phyloP scores from a whole-genome alignment of 2,329 filamentous ascomycete species.

The Alternaria angustiovoidea region DNA sequence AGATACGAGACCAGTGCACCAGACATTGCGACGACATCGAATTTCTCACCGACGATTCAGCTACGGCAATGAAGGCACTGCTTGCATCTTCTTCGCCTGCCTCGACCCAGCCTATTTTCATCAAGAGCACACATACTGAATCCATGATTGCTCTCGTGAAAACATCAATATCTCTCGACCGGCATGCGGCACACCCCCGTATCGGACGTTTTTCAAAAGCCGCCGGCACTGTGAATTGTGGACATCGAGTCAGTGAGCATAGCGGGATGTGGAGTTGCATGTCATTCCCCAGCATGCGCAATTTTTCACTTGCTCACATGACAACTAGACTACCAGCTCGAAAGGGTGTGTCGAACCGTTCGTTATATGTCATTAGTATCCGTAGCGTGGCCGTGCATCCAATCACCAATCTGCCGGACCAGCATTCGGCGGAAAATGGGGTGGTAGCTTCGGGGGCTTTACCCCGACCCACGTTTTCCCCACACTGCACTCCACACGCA shows the following conservation, averaged over 20 bases:
- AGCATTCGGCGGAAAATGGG: slow-evolving; percentile 6
- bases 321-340: background rate
- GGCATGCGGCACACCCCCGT: background rate
- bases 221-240: no score
- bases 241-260: background rate
- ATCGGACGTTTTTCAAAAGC: background rate
- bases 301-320: slow-evolving; percentile 13
- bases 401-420: slow-evolving; percentile 19
- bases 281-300: background rate
- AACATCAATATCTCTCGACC: background rate
- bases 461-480: slow-evolving; percentile 9
- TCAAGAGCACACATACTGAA: slow-evolving; percentile 16
- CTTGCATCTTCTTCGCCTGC: background rate
- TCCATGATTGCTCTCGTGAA: slow-evolving; percentile 7
- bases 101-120: background rate
- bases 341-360: slow-evolving; percentile 2
- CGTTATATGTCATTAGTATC: background rate
- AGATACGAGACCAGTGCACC: slow-evolving; percentile 47
- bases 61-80: slow-evolving; percentile 23
- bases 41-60: slow-evolving; percentile 50
- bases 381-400: slow-evolving; percentile 4
- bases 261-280: slow-evolving; percentile 15
- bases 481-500: slow-evolving; percentile 25
- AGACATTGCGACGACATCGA: slow-evolving; percentile 54
- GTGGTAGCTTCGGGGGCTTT: slow-evolving; percentile 12